Percentiles rank a stretch among this genome's conserved stretches.
These are phyloP conservation scores for Articulospora tetracladia DNA, from an alignment of 495 filamentous ascomycete genomes.

Conservation along the genomic window DNA sequence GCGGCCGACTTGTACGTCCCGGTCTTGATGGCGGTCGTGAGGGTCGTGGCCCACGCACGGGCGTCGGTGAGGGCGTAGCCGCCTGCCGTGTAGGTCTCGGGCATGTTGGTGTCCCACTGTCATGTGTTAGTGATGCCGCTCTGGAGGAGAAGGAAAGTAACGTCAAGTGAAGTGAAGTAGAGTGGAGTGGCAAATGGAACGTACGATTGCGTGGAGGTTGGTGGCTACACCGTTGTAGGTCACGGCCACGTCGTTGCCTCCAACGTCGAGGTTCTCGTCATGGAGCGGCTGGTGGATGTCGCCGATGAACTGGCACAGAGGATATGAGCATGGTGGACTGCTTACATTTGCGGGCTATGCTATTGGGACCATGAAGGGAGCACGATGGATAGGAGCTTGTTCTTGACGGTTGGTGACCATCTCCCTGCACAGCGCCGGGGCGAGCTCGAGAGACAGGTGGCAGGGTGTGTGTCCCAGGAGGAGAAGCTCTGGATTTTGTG, in stretches of 20 bases:
- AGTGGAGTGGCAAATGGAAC: no score
- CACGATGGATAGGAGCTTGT: constrained; percentile 1
- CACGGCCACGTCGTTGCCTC: constrained; percentile 59
- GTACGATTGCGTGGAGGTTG: constrained; percentile 49
- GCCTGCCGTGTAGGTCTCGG: constrained; percentile 35
- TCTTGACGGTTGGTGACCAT: constrained; percentile 5
- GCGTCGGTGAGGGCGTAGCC: constrained; percentile 31
- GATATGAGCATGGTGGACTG: constrained; percentile 4
- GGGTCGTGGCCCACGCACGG: constrained; percentile 27
- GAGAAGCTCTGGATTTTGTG: not conserved
- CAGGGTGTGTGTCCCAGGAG: not conserved
- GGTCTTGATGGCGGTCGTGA: constrained; percentile 39
- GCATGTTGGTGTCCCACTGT: constrained; percentile 48
- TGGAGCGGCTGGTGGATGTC: constrained; percentile 65
- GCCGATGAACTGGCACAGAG: constrained; percentile 44
- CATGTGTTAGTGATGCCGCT: constrained; percentile 4
- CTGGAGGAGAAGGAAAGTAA: not conserved
- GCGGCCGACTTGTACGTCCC: constrained; percentile 43
- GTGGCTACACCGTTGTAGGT: constrained; percentile 46
- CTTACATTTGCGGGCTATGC: not conserved
- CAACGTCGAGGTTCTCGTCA: constrained; percentile 50
- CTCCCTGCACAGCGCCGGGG: not conserved
- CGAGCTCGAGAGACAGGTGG: not conserved
- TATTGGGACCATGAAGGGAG: constrained; percentile 20
- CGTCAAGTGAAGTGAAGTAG: no score